These are phyloP conservation scores for Yamadazyma laniorum DNA, from an alignment of 805 yeast species.

Conservation along the genomic window DNA sequence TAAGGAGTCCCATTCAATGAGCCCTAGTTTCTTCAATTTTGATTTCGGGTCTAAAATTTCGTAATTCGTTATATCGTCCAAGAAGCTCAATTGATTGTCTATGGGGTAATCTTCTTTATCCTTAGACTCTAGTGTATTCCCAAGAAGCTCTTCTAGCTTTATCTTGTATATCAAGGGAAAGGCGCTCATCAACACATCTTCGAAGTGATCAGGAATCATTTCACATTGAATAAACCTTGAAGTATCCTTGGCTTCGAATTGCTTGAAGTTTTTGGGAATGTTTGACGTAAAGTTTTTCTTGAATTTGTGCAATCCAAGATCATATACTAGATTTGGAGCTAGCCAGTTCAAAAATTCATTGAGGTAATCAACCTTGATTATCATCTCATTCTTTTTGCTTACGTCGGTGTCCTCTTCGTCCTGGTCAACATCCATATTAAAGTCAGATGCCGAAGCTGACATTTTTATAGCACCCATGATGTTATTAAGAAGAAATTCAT, in stretches of 20 bases:
- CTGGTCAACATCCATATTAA: conserved; percentile 35
- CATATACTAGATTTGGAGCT: conserved; percentile 41
- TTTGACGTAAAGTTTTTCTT: conserved; percentile 11
- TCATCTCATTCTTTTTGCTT: conserved; percentile 29
- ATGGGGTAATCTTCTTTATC: conserved; percentile 11
- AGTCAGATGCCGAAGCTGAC: conserved; percentile 22
- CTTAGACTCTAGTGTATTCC: conserved; percentile 16
- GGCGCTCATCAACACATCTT: conserved; percentile 18
- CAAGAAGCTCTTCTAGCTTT: conserved; percentile 32
- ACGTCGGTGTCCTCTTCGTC: conserved; percentile 33
- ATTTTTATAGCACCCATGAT: conserved; percentile 20
- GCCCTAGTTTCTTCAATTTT: conserved; percentile 21
- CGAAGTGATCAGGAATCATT: conserved; percentile 15
- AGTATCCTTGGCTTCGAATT: not conserved
- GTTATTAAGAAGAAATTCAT: conserved; percentile 41
- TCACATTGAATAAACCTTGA: conserved; percentile 1
- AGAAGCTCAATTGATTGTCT: conserved; percentile 32
- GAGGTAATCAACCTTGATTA: conserved; percentile 25
- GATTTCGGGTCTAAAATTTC: conserved; percentile 27
- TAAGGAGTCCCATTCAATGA: conserved; percentile 38
- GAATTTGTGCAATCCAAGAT: conserved; percentile 26
- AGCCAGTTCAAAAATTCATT: conserved; percentile 38
- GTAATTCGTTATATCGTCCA: conserved; percentile 37
- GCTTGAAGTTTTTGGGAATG: conserved; percentile 6
- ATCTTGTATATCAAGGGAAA: conserved; percentile 36